These are phyloP conservation scores for Clavispora phyllophila DNA, from an alignment of 805 yeast species.

Conservation along the genomic window DNA sequence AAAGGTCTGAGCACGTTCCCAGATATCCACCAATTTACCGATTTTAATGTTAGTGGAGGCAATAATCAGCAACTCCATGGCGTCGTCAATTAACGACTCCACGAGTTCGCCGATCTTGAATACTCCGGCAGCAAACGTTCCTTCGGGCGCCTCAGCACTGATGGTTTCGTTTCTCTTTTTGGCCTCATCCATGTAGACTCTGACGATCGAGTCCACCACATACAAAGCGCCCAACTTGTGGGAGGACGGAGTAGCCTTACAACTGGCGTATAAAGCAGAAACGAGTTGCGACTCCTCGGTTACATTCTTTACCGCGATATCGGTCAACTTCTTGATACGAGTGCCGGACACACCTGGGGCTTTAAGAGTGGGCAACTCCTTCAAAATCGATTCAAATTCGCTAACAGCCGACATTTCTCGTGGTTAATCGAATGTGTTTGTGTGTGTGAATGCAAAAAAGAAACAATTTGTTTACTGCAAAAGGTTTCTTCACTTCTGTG, in stretches of 20 bases:
- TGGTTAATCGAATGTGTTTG: neutral
- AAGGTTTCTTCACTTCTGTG: neutral
- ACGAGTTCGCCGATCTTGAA: conserved; percentile 59
- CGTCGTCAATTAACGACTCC: conserved; percentile 58
- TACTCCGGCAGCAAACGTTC: conserved; percentile 72
- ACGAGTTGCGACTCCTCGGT: conserved; percentile 52
- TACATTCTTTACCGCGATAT: conserved; percentile 68
- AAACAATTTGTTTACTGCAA: conserved; percentile 1
- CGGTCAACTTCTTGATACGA: conserved; percentile 82
- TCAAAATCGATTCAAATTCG: conserved; percentile 44
- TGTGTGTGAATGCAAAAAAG: neutral
- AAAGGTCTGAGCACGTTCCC: conserved; percentile 86
- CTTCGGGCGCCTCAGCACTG: conserved; percentile 50
- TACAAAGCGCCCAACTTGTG: conserved; percentile 90
- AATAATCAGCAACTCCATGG: conserved; percentile 47
- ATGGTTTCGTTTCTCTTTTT: conserved; percentile 48
- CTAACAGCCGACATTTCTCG: conserved; percentile 36
- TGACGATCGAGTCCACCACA: conserved; percentile 86
- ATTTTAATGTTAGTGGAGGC: conserved; percentile 65
- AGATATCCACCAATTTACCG: conserved; percentile 80
- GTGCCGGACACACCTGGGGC: conserved; percentile 95
- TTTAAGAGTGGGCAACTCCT: conserved; percentile 53
- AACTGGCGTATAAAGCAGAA: conserved; percentile 55
- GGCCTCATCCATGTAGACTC: conserved; percentile 78
- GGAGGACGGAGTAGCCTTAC: conserved; percentile 67